Evolutionary conservation across 306 rosid genomes (phyloP), one percentile per base, ranked within the genome.

Genomic region (Rosa rugosa): DNA sequence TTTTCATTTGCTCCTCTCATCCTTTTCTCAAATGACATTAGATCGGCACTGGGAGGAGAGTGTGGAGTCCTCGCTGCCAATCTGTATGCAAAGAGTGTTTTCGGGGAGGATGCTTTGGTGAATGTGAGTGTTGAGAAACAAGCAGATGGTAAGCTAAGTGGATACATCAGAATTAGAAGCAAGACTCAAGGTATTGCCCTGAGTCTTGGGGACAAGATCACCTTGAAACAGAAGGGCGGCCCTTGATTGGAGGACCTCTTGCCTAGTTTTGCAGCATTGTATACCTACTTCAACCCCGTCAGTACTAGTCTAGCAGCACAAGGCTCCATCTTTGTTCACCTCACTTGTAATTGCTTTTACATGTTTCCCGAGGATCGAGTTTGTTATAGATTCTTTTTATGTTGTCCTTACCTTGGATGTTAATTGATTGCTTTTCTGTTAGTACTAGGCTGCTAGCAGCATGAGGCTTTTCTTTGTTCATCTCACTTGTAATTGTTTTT

Each of bases 171-270:
- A 85, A 96, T 96, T 83, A 93, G 99, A 88, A 96, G 99, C 87
- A 96, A 96, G 87, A 96, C 99, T 72, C 99, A 96, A 82, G 99
- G 99, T 69, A 96, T 96, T 77, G 99, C 98, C 69, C 93, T 96
- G 46, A 93, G 98, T 85, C 98, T 96, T 11, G 99, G 99, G 53
- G 99, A 96, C 82, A 96, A 96, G 90, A 93, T 96, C 86, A 96
- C 99, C 69, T 88, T 96, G 92, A 96, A 96, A 83, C 99, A 96
- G 88, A 96, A 91, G 89, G 99, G 97, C 74, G 74, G 89, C 17
- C 78, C 88, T 49, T 93, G 84, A 93, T 82, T 47, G 46, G 25
- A 65, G 23, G 45, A 20, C 45, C 45, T 65, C 45, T 62, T 76
- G 25, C 66, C 59, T 57, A 75, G 31, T 77, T 70, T 71, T 62